Base-by-base conservation (phyloP, 163 green algal species). In the Prototheca stagnorum region DNA sequence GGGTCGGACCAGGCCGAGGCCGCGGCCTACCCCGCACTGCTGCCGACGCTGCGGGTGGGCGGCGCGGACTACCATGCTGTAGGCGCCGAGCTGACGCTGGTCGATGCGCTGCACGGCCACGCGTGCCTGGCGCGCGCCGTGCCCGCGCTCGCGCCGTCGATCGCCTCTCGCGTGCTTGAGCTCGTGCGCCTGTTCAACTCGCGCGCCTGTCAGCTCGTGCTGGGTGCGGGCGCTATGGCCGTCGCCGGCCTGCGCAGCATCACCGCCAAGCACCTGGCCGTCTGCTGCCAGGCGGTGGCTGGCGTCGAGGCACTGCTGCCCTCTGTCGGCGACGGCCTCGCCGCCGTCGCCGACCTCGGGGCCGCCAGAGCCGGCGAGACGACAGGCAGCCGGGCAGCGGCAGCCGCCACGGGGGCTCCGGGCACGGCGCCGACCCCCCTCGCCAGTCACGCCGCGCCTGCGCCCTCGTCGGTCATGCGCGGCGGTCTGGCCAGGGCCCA, bases 221-320 rank as follows among this genome's bases (percentile, higher is more conserved):
- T 94, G 34, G 82, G 78, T 1, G 84, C 83, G 3, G 78, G 78
- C 4, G 81, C 82, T 7, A 86, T 92, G 77, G 65, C 64, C 31
- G 69, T 64, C 36, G 17, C 83, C 14, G 84, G 86, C 21, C 73
- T 95, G 33, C 84, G 81, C 56, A 92, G 78, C 53, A 97, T 97
- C 65, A 88, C 83, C 6, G 88, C 85, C 31, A 95, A 94, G 71
- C 87, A 97, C 70, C 71, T 97, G 19, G 83, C 86, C 3, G 50
- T 94, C n/a, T n/a, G n/a, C n/a, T n/a, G n/a, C n/a, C n/a, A n/a
- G n/a, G n/a, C n/a, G 14, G 67, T 71, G 39, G 78, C 72, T 49
- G 79, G 94, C 64, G 68, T 62, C 36, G 49, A 94, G 33, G 64
- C 56, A 26, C 64, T 84, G 47, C 53, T 85, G 35, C 59, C 69